Conservation (phyloP, 768 basidiomycete species). For the Auricularia heimuer region DNA sequence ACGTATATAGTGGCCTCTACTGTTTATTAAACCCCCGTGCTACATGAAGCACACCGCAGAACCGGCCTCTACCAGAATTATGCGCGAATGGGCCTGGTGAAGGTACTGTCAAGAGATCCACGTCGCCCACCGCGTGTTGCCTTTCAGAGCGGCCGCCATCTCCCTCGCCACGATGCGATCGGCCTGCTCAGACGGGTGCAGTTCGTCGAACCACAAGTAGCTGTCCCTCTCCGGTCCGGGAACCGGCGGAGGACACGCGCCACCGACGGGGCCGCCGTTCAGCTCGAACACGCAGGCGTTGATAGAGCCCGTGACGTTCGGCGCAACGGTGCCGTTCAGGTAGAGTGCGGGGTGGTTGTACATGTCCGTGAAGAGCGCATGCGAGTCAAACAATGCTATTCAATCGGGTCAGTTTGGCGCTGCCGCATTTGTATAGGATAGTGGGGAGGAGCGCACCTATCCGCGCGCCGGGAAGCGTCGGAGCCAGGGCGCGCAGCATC, state of each 20-base stretch:
- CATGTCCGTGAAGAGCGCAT: slow-evolving; percentile 9
- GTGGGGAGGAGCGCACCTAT: slow-evolving; percentile 33
- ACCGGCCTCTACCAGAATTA: no score
- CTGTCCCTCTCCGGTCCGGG: neutral
- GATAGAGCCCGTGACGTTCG: slow-evolving; percentile 6
- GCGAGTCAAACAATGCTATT: slow-evolving; percentile 2
- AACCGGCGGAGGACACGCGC: neutral
- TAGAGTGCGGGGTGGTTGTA: slow-evolving; percentile 6
- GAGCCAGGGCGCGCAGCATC: slow-evolving; percentile 17
- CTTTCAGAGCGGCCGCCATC: neutral
- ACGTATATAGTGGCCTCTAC: no score
- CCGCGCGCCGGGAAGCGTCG: slow-evolving; percentile 33
- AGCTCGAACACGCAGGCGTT: neutral
- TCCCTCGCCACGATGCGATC: slow-evolving; percentile 9
- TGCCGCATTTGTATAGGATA: no score
- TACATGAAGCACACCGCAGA: no score
- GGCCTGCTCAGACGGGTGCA: slow-evolving; percentile 10
- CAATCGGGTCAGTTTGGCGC: neutral
- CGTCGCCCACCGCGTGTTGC: slow-evolving; percentile 3
- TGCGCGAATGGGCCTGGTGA: no score
- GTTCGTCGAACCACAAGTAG: slow-evolving; percentile 8
- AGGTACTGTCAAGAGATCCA: neutral
- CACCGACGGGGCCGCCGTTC: neutral
- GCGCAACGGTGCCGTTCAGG: slow-evolving; percentile 8
- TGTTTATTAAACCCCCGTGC: no score